phyloP scores from a whole-genome alignment of 768 basidiomycete species.

The Rhodotorula babjevae region DNA sequence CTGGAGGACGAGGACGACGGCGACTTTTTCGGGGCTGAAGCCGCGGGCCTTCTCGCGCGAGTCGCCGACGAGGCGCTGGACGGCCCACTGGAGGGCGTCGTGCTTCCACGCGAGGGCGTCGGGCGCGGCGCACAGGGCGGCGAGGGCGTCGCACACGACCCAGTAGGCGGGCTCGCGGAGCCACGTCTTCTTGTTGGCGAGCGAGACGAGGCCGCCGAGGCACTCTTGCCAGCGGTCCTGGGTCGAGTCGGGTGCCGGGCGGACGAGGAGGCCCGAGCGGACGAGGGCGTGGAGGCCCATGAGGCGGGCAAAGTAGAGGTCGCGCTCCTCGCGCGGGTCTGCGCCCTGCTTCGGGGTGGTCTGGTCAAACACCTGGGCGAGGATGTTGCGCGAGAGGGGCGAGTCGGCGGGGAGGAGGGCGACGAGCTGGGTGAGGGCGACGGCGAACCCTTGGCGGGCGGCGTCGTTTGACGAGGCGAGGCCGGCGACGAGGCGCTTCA shows the following conservation, averaged over 20 bases:
- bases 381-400: conserved; percentile 55
- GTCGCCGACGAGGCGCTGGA: conserved; percentile 36
- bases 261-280: conserved; percentile 74
- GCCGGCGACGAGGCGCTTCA: conserved; percentile 77
- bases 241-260: conserved; percentile 43
- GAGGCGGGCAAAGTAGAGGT: conserved; percentile 82
- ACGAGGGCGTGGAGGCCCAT: conserved; percentile 83
- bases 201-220: conserved; percentile 58
- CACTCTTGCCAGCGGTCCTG: conserved; percentile 59
- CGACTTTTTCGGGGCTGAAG: conserved; percentile 89
- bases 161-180: conserved; percentile 57
- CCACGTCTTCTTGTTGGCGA: conserved; percentile 85
- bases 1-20: conserved; percentile 69
- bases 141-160: conserved; percentile 29
- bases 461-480: conserved; percentile 88
- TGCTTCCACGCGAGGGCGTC: conserved; percentile 54
- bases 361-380: conserved; percentile 66
- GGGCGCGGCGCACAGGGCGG: conserved; percentile 5
- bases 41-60: conserved; percentile 50
- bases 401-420: conserved; percentile 66
- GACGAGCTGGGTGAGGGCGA: conserved; percentile 87
- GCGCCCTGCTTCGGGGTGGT: conserved; percentile 69
- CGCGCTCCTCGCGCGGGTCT: conserved; percentile 87
- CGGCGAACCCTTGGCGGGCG: conserved; percentile 89
- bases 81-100: conserved; percentile 53